Evolutionary conservation across 371 early-diverging fungal species (phyloP), one percentile per base, ranked within the genome.

Genomic region (Mortierella sp.): DNA sequence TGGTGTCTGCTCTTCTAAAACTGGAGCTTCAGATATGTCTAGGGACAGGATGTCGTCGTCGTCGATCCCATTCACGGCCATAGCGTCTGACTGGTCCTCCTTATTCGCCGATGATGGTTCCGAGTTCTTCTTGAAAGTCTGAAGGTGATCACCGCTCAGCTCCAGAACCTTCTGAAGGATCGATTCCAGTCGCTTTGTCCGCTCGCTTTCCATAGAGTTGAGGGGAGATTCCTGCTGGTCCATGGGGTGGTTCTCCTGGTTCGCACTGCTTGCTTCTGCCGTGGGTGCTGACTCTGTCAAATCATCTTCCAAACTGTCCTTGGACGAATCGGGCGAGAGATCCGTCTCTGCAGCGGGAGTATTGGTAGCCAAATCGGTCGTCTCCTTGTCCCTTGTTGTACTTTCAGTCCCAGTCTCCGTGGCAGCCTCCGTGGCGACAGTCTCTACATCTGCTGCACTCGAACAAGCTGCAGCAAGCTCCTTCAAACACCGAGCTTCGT

Each of bases 41-140:
- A 77, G 69, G 6, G 72, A 67, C n/a, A 64, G 14, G 29, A 77
- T 39, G 24, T 52, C 47, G 34, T 72, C 77, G 1, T 73, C 73
- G 1, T 31, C 10, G 1, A 37, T 1, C 2, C 43, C 22, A 24
- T 3, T 8, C 29, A n/a, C n/a, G n/a, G 14, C 22, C 19, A 26
- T 5, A 22, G 48, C 26, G 14, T 16, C 45, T 4, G 52, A 19
- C 22, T n/a, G 10, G 40, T 68, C 40, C n/a, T 13, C 1, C 31
- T 45, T 31, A 5, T 1, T 29, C 41, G 34, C 26, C 29, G 47
- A 13, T 10, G 52, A 31, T 11, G 50, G 19, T 8, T 29, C 22
- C 1, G 50, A 19, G 2, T 44, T 19, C 52, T 19, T 47, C 22
- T 37, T 64, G 24, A 50, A 43, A 24, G 40, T 2, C 29, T 65